Evolutionary conservation across 2,329 filamentous ascomycete genomes (phyloP), one percentile per base, ranked within the genome.

Genomic region (Camptophora hylomeconis): DNA sequence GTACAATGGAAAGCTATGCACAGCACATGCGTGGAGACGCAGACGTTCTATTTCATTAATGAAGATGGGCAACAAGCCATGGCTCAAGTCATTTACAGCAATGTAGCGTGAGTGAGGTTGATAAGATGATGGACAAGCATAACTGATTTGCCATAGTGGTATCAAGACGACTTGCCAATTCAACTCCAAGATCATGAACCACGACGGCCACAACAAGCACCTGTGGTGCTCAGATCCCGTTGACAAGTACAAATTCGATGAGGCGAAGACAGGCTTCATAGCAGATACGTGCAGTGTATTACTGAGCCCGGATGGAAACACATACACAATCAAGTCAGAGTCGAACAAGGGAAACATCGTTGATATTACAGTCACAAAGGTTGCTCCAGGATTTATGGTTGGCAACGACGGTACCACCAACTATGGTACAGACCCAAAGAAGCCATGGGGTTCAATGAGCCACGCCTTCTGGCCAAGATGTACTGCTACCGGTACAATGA

Each of bases 391-490:
- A 28, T 92, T 93, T 57, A 72, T 83, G 43, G 74, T 72, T 31
- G 89, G 89, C 45, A 79, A 78, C 56, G 72, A 92, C 42, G 89
- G 89, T 39, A 87, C 71, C 39, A 80, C 75, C 31, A 70, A 76
- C 45, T 98, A 78, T 50, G 89, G 89, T 30, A 93, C 84, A 23
- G 84, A 98, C 52, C 72, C 78, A 11, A 54, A 64, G 40, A 72
- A 86, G 42, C 89, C 89, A 1, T 98, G 89, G 89, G 89, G 89
- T 19, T 69, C 67, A 17, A 92, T 98, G 76, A 71, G 78, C 50
- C 89, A 98, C 56, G 72, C 72, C 17, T 95, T 98, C 61, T 98
- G 89, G 89, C 86, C 89, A 17, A 72, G 86, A 42, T 89, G 81
- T 56, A 66, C 63, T 25, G 72, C 78, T 8, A 79, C 87, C 55